These are phyloP conservation scores for Skeletonema tropicum DNA, from an alignment of 108 stramenopile species.

Conservation along the genomic window DNA sequence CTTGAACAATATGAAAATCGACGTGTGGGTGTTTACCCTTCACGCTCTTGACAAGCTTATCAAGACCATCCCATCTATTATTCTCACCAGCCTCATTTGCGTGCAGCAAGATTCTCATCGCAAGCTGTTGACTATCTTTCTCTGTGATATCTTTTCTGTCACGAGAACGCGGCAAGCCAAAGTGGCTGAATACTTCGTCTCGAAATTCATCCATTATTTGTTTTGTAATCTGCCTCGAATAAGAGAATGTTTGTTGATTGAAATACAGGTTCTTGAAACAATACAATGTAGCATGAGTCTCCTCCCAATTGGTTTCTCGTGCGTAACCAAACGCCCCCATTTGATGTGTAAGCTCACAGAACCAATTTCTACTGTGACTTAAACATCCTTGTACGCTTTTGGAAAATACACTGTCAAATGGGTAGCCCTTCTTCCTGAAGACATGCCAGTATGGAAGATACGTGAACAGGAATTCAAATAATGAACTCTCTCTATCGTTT, in stretches of 20 bases:
- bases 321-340: slow-evolving; percentile 47
- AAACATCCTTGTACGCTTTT: slow-evolving; percentile 39
- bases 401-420: slow-evolving; percentile 34
- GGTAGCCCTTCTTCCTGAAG: slow-evolving; percentile 26
- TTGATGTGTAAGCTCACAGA: slow-evolving; percentile 41
- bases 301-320: slow-evolving; percentile 36
- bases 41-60: slow-evolving; percentile 17
- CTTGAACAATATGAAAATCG: slow-evolving; percentile 35
- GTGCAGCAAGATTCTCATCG: slow-evolving; percentile 35
- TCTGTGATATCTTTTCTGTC: slow-evolving; percentile 22
- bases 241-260: slow-evolving; percentile 22
- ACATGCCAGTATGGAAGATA: slow-evolving; percentile 43
- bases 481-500: slow-evolving; percentile 22
- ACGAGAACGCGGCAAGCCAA: slow-evolving; percentile 33
- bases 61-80: slow-evolving; percentile 40
- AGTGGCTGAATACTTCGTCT: slow-evolving; percentile 39
- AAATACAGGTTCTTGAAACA: slow-evolving; percentile 34
- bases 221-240: slow-evolving; percentile 22
- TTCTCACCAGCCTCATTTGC: slow-evolving; percentile 27
- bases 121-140: slow-evolving; percentile 35
- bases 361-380: slow-evolving; percentile 38
- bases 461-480: slow-evolving; percentile 40
- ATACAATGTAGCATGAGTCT: slow-evolving; percentile 32
- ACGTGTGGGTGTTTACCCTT: slow-evolving; percentile 29
- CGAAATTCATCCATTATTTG: slow-evolving; percentile 37